Percentiles rank a stretch among this genome's conserved stretches.
Evolutionary conservation across 345 rosid genomes (phyloP).

Genomic region (Gossypium arboreum): DNA sequence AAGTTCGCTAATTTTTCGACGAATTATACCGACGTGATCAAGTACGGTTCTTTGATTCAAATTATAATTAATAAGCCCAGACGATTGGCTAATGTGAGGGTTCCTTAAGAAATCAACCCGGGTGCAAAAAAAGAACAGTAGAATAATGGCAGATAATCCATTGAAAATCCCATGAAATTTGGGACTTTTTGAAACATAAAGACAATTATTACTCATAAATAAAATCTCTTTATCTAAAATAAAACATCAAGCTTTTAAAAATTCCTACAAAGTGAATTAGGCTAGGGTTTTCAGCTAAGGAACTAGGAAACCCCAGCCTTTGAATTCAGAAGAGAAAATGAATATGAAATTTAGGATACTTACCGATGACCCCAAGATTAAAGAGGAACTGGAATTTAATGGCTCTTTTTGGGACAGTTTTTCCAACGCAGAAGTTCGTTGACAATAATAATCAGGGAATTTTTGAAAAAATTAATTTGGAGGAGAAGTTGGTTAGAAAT

Average conservation of each 20-base stretch:
- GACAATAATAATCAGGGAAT: not conserved
- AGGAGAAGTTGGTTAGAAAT: no score
- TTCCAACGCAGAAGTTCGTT: not conserved
- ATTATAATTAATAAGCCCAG: conserved; percentile 20
- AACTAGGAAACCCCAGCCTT: conserved; percentile 24
- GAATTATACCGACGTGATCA: conserved; percentile 25
- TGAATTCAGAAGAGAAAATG: not conserved
- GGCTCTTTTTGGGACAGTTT: not conserved
- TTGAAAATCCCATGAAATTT: conserved; percentile 40
- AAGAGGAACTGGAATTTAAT: not conserved
- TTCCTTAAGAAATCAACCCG: conserved; percentile 28
- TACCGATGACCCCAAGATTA: not conserved
- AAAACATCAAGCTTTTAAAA: not conserved
- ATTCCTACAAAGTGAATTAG: not conserved
- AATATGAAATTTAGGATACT: not conserved
- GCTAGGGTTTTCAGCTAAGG: conserved; percentile 33
- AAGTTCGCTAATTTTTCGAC: conserved; percentile 27
- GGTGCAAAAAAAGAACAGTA: conserved; percentile 33
- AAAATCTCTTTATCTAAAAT: not conserved
- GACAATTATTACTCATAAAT: conserved; percentile 7
- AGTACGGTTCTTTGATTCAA: conserved; percentile 15
- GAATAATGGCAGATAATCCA: conserved; percentile 31
- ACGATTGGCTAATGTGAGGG: conserved; percentile 27
- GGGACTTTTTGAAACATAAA: conserved; percentile 24
- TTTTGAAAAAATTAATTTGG: not conserved